Evolutionary conservation across 805 yeast genomes (phyloP).

Genomic region (Candida silvatica): DNA sequence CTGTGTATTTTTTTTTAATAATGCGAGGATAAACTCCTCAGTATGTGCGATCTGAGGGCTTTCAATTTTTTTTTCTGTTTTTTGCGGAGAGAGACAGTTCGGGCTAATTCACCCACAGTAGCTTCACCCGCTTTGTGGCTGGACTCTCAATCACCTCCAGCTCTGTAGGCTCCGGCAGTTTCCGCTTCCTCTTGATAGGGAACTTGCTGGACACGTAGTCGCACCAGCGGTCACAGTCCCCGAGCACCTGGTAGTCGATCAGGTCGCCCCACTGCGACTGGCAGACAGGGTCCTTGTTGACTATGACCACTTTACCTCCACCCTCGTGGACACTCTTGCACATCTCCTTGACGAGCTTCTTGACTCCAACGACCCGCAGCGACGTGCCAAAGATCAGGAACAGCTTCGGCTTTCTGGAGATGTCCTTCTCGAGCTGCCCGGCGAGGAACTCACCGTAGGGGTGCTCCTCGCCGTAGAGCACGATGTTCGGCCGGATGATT

Average conservation of each 20-base stretch:
- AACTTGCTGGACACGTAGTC: slow-evolving; percentile 25
- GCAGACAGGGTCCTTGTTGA: slow-evolving; percentile 62
- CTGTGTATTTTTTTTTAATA: too few relatives aligned
- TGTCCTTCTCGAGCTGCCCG: slow-evolving; percentile 56
- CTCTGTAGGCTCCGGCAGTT: neutral
- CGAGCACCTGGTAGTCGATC: slow-evolving; percentile 70
- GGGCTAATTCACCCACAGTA: too few relatives aligned
- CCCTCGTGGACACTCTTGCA: slow-evolving; percentile 66
- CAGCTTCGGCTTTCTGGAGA: slow-evolving; percentile 62
- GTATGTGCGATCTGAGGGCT: too few relatives aligned
- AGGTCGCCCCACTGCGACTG: slow-evolving; percentile 57
- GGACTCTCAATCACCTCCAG: neutral
- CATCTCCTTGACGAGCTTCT: slow-evolving; percentile 59
- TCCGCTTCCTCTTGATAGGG: neutral
- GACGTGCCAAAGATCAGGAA: slow-evolving; percentile 91
- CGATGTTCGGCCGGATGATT: slow-evolving; percentile 77
- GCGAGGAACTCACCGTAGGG: slow-evolving; percentile 80
- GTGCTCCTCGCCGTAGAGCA: slow-evolving; percentile 89
- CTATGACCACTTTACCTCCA: slow-evolving; percentile 61
- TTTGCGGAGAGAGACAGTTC: too few relatives aligned
- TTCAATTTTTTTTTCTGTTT: too few relatives aligned
- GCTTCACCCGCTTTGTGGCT: neutral
- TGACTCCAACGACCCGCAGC: slow-evolving; percentile 83
- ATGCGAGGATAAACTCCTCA: too few relatives aligned
- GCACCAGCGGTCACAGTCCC: slow-evolving; percentile 83